These are phyloP conservation scores for Acanthamoeba triangularis DNA, from an alignment of 208 protist species.

Conservation along the genomic window DNA sequence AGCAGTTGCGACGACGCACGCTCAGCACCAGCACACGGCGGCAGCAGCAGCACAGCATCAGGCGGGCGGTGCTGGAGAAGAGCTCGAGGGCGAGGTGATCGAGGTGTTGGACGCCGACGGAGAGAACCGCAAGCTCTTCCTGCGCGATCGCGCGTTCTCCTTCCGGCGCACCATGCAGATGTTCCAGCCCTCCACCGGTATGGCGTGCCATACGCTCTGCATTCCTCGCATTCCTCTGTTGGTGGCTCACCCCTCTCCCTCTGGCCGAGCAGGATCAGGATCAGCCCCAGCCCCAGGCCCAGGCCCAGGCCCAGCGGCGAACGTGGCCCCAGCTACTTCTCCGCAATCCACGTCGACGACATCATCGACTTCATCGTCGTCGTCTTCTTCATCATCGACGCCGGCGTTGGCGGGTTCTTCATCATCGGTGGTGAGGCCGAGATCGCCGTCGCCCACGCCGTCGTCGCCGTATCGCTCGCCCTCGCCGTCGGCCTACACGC, in stretches of 20 bases:
- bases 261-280: neutral
- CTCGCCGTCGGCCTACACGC: neutral
- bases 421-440: no score
- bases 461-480: neutral
- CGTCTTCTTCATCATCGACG: neutral
- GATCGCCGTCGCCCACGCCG: neutral
- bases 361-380: no score
- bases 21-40: neutral
- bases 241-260: neutral
- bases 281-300: neutral
- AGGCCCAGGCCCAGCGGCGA: neutral
- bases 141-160: neutral
- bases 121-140: neutral
- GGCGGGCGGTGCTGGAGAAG: neutral
- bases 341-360: no score
- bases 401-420: neutral
- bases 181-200: neutral
- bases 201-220: neutral
- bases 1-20: no score
- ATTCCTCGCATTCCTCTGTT: neutral
- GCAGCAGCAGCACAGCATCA: neutral
- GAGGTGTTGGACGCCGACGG: neutral
- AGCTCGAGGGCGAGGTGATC: slow-evolving; percentile 13
- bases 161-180: slow-evolving; percentile 15
- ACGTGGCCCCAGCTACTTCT: no score